Conservation (phyloP, 225 moss, liverwort and hornwort species). For the Rhytidiadelphus loreus region DNA sequence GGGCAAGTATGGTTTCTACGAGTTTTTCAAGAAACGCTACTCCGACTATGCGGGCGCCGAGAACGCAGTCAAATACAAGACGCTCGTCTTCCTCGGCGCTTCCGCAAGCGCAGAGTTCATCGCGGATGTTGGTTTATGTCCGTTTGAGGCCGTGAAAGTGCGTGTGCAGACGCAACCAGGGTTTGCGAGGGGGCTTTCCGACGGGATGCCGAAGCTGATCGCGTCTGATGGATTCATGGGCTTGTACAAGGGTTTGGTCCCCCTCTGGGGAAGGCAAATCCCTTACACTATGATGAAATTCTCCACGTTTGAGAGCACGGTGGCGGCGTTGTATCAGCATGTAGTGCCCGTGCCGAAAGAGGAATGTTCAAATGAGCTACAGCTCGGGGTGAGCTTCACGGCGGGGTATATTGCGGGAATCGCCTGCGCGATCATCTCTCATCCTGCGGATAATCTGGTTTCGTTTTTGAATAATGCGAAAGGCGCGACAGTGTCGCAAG, state of each 20-base stretch:
- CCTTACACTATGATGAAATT: slow-evolving; percentile 99
- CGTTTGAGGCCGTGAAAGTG: slow-evolving; percentile 83
- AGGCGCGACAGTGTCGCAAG: slow-evolving; percentile 60
- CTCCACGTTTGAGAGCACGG: slow-evolving; percentile 74
- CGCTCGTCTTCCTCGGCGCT: slow-evolving; percentile 44
- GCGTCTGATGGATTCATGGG: slow-evolving; percentile 46
- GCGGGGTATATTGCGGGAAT: slow-evolving; percentile 91
- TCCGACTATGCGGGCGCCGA: slow-evolving; percentile 46
- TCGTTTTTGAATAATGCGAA: slow-evolving; percentile 76
- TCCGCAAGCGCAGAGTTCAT: slow-evolving; percentile 72
- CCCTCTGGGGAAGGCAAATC: slow-evolving; percentile 83
- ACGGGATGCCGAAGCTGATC: slow-evolving; percentile 72
- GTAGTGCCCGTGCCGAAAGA: slow-evolving; percentile 45
- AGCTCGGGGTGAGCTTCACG: slow-evolving; percentile 79
- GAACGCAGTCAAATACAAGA: slow-evolving; percentile 46
- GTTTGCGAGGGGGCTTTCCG: slow-evolving; percentile 59
- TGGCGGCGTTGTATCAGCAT: slow-evolving; percentile 55
- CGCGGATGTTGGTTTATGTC: slow-evolving; percentile 67
- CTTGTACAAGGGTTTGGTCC: slow-evolving; percentile 63
- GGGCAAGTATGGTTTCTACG: slow-evolving; percentile 87
- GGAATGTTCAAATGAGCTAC: slow-evolving; percentile 23
- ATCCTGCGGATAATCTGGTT: slow-evolving; percentile 85
- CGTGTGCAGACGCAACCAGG: slow-evolving; percentile 79
- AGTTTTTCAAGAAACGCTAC: slow-evolving; percentile 81
- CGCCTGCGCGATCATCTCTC: slow-evolving; percentile 79